Evolutionary conservation across 2,329 filamentous ascomycete species (phyloP).

Genomic region (Beauveria bassiana): DNA sequence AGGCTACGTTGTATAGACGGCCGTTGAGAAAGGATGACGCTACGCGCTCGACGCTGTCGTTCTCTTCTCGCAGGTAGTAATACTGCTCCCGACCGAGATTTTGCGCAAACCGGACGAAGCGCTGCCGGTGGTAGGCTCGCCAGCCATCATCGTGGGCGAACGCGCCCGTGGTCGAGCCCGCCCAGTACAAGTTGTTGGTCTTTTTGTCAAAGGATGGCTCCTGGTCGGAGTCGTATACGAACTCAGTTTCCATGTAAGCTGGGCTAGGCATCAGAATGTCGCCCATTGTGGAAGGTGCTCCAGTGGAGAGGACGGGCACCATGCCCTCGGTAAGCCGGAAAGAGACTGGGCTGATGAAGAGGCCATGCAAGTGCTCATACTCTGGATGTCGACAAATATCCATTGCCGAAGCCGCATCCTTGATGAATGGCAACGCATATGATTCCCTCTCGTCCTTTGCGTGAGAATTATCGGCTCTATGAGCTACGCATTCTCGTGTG

Average conservation of each 20-base stretch:
- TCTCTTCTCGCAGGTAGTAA: constrained; percentile 24
- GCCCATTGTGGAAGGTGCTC: constrained; percentile 36
- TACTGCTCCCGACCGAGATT: constrained; percentile 21
- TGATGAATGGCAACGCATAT: constrained; percentile 30
- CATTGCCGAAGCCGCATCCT: constrained; percentile 18
- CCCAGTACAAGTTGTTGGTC: constrained; percentile 46
- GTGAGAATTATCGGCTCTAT: not conserved
- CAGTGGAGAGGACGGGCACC: constrained; percentile 40
- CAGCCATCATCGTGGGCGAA: constrained; percentile 28
- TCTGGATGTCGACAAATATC: constrained; percentile 39
- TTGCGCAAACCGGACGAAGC: constrained; percentile 32
- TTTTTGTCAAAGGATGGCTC: constrained; percentile 44
- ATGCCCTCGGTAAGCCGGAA: constrained; percentile 31
- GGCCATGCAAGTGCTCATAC: constrained; percentile 35
- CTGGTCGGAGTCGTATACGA: constrained; percentile 30
- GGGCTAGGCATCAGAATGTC: constrained; percentile 46
- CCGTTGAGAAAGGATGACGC: constrained; percentile 27
- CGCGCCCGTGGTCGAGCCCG: constrained; percentile 46
- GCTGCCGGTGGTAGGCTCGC: constrained; percentile 39
- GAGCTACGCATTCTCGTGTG: constrained; percentile 21
- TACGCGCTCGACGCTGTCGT: constrained; percentile 14
- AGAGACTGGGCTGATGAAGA: constrained; percentile 35
- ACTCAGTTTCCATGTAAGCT: constrained; percentile 36
- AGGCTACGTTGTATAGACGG: constrained; percentile 34
- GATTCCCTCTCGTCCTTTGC: constrained; percentile 13